Base-by-base conservation (phyloP, 192 early-diverging fungal species). In the Umbelopsis isabellina region DNA sequence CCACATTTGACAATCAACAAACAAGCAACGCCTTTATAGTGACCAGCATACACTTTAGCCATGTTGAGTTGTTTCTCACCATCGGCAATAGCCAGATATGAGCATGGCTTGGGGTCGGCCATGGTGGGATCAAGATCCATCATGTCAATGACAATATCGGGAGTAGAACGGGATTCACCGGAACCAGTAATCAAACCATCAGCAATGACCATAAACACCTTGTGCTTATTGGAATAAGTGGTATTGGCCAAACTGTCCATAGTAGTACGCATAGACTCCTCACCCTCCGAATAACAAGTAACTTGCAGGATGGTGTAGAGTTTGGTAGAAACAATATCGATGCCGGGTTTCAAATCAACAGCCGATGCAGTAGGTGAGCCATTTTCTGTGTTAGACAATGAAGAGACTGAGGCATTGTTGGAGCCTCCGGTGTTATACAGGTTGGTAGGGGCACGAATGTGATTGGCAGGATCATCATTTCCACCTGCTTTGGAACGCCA, bases 201-300 rank as follows among this genome's bases (percentile, higher is more conserved):
- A 8, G 94, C 91, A 73, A 98, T 88, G 23, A 95, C 89, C 68
- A 98, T 87, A 66, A 97, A 80, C 46, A 91, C 80, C 81, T 96
- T 97, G 73, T 94, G 92, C 27, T 90, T 88, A 45, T 89, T 87
- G 41, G 93, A 92, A 79, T 95, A 98, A 58, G 90, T 87, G 1
- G 92, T 88, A 35, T 79, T 68, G 9, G 93, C 93, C 50, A 98
- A 82, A 72, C 92, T 94, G 82, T 95, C 91, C 76, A 96, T 81
- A 1, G 96, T 97, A 18, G 84, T 91, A 18, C 89, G 81, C 66
- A 95, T 85, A 3, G 92, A 94, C 41, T 79, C 84, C 37, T 92
- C 89, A 41, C 92, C 92, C 80, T 98, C 96, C 11, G 95, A 97
- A 80, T 98, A 98, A 78, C 92, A 94, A 2, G 94, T 93, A 7